Base-by-base conservation (phyloP, 441 rosid genomes). In the Breynia disticha region DNA sequence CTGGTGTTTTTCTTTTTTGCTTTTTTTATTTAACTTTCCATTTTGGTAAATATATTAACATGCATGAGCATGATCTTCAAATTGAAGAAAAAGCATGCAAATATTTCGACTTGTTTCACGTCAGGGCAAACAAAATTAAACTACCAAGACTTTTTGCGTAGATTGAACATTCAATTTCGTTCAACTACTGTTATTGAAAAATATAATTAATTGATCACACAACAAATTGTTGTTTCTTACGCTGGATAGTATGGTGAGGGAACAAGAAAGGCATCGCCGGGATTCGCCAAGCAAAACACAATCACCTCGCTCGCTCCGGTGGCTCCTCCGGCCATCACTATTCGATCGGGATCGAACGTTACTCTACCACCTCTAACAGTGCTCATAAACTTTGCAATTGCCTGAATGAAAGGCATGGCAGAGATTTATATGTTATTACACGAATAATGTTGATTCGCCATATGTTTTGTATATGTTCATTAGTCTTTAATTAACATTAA, bases 251-350 rank as follows among this genome's bases (percentile, higher is more conserved):
- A 91, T 41, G 98, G 98, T 43, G 97, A 69, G 1, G 97, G 98
- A 39, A 82, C 95, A 57, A 91, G 66, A 56, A 91, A 78, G 12
- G 90, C 95, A n/a, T 91, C 98, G 1, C 90, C 95, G 12, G 84
- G 83, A 69, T 88, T 75, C 12, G 95, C 97, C 78, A 91, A 76
- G 59, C 95, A 91, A 60, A 91, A 88, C 55, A 82, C 79, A 4
- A 88, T 67, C 19, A 76, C 57, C 69, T 91, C 98, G 51, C 81
- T 85, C 38, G 98, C 98, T 22, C 95, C 97, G 19, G 98, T 91
- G 14, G 97, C 98, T 63, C 95, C 97, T 0, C 95, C 97, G 42
- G 91, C 75, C 98, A 91, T 88, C 13, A 91, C 97, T 45, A 91
- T 67, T 44, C 95, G 77, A 46, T 78, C 71, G 0, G 91, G 90